phyloP scores from a whole-genome alignment of 2,329 filamentous ascomycete species.

The Raffaelea albimanens region DNA sequence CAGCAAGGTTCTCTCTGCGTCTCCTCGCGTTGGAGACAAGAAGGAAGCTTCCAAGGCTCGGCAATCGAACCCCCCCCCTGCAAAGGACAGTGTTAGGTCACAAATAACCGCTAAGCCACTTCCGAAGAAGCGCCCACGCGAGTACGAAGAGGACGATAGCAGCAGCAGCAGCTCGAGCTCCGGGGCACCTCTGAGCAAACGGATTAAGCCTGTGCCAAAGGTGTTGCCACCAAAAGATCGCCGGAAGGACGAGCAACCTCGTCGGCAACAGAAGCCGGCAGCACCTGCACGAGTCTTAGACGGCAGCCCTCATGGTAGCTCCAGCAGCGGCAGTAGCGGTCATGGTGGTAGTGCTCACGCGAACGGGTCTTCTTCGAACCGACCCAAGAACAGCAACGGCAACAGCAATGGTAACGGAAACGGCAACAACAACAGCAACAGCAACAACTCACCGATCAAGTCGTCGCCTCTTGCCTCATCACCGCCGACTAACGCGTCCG shows the following conservation, averaged over 20 bases:
- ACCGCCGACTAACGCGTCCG: conserved; percentile 55
- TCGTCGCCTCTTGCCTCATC: conserved; percentile 58
- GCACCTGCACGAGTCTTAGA: conserved; percentile 25
- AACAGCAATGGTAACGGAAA: background rate
- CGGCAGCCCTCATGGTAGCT: conserved; percentile 25
- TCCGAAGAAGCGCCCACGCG: conserved; percentile 41
- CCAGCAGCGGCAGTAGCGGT: conserved; percentile 7
- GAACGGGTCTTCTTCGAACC: background rate
- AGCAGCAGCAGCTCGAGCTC: conserved; percentile 50
- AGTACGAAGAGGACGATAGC: conserved; percentile 39
- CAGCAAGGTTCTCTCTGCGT: conserved; percentile 3
- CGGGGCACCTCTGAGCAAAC: conserved; percentile 47
- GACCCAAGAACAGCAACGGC: background rate
- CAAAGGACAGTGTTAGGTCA: conserved; percentile 9
- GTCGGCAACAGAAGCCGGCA: background rate
- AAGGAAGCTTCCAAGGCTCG: conserved; percentile 12
- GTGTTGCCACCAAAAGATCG: conserved; percentile 1
- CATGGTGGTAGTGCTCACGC: background rate
- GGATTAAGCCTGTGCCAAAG: conserved; percentile 33
- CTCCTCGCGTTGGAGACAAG: conserved; percentile 2
- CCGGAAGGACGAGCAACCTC: background rate
- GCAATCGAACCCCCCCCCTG: conserved; percentile 9
- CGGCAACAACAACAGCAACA: background rate
- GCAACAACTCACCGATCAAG: conserved; percentile 46
- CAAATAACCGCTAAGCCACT: conserved; percentile 18